Evolutionary conservation across 176 grass and related monocot genomes (phyloP).

Genomic region (Cenchrus americanus): DNA sequence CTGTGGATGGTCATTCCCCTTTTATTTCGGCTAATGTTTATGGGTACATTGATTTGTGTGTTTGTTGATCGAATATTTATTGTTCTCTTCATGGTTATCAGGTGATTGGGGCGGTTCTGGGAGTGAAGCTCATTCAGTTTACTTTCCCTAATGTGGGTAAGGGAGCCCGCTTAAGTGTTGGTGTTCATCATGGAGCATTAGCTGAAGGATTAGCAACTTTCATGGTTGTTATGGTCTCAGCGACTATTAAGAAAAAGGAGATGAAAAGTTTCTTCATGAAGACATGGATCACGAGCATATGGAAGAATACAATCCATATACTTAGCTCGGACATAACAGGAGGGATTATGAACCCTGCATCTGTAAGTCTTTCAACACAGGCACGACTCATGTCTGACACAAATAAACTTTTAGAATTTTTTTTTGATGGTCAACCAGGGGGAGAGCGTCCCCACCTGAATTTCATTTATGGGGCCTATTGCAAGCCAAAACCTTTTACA

Average conservation of each 20-base stretch:
- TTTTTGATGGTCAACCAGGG: no score
- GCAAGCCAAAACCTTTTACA: no score
- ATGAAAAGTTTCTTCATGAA: slow-evolving; percentile 89
- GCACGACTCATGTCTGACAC: slow-evolving; percentile 4
- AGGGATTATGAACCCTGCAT: slow-evolving; percentile 98
- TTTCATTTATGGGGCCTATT: no score
- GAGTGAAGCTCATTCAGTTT: slow-evolving; percentile 65
- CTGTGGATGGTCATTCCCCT: background rate
- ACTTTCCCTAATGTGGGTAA: slow-evolving; percentile 78
- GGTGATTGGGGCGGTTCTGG: slow-evolving; percentile 71
- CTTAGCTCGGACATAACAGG: slow-evolving; percentile 94
- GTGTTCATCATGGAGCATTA: slow-evolving; percentile 77
- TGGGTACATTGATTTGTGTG: background rate
- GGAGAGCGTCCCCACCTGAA: no score
- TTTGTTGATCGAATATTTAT: slow-evolving; percentile 18
- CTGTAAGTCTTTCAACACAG: slow-evolving; percentile 63
- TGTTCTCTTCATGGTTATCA: slow-evolving; percentile 24
- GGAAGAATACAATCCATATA: slow-evolving; percentile 88
- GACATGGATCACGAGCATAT: slow-evolving; percentile 92
- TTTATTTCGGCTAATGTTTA: background rate
- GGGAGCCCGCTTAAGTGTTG: slow-evolving; percentile 66
- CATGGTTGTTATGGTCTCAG: slow-evolving; percentile 78
- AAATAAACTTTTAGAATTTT: slow-evolving; percentile 18
- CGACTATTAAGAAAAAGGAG: slow-evolving; percentile 77
- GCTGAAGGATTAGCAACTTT: slow-evolving; percentile 90